Percentiles rank a stretch among this genome's conserved stretches.
phyloP scores from a whole-genome alignment of 202 grass and related monocot species.

The Panicum hallii region DNA sequence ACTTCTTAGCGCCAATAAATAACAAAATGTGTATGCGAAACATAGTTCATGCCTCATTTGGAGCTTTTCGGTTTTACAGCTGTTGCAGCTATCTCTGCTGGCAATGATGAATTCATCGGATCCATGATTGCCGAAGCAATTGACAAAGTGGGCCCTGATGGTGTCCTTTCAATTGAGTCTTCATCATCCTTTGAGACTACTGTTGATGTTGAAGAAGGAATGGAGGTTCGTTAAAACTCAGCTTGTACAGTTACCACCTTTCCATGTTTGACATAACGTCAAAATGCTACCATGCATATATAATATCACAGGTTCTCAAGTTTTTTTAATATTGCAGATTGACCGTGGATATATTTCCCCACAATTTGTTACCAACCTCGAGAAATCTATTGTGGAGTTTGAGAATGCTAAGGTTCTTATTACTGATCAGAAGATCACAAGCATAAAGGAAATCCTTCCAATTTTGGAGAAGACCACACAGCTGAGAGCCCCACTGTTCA shows the following conservation, averaged over 20 bases:
- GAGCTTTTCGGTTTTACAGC: conserved; percentile 48
- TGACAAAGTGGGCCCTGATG: conserved; percentile 77
- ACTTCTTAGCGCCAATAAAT: not conserved
- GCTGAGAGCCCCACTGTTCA: conserved; percentile 65
- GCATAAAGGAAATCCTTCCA: conserved; percentile 76
- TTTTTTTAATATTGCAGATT: conserved; percentile 53
- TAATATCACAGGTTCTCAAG: not conserved
- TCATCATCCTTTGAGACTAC: conserved; percentile 75
- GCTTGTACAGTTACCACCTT: not conserved
- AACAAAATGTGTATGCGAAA: conserved; percentile 13
- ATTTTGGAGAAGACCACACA: conserved; percentile 73
- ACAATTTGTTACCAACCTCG: conserved; percentile 76
- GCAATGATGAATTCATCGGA: conserved; percentile 68
- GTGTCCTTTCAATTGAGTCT: conserved; percentile 72
- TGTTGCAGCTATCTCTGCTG: conserved; percentile 75
- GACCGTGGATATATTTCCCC: conserved; percentile 73
- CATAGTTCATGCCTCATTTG: conserved; percentile 33
- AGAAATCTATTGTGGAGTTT: conserved; percentile 72
- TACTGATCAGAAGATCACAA: conserved; percentile 79
- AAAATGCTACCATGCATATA: not conserved
- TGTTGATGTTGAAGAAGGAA: conserved; percentile 79
- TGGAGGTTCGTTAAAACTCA: conserved; percentile 61
- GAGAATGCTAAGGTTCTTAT: conserved; percentile 78
- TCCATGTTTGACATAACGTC: not conserved
- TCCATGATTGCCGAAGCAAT: conserved; percentile 76